phyloP scores from a whole-genome alignment of 2,329 filamentous ascomycete genomes.

The Cordyceps cicadae region DNA sequence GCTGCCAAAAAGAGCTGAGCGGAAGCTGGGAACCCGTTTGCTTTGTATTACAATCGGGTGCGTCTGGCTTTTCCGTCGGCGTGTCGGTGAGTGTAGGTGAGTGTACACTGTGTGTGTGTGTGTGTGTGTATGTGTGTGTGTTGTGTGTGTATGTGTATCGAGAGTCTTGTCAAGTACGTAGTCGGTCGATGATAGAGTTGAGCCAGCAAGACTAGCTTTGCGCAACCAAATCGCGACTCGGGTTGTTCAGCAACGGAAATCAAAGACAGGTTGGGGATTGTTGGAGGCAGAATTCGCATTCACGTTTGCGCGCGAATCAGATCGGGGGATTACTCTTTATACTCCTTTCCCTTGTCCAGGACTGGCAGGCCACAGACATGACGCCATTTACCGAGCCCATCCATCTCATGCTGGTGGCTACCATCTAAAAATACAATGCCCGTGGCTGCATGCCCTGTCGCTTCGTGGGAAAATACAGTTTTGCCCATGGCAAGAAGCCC shows the following conservation, averaged over 20 bases:
- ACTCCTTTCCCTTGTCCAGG: background rate
- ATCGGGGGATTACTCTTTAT: constrained; percentile 11
- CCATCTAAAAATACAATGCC: constrained; percentile 10
- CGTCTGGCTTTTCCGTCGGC: background rate
- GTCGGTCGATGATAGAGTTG: no score
- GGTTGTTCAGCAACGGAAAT: background rate
- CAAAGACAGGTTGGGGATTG: background rate
- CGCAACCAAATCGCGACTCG: background rate
- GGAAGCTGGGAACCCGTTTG: background rate
- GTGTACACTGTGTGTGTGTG: background rate
- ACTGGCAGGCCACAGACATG: background rate
- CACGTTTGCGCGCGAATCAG: constrained; percentile 8
- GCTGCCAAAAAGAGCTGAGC: background rate
- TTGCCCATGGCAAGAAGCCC: background rate
- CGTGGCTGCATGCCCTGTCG: background rate
- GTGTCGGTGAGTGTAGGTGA: background rate
- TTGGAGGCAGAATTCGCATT: background rate
- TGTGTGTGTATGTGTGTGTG: background rate
- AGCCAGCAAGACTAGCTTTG: background rate
- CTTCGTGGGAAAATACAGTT: background rate
- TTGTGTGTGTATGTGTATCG: background rate
- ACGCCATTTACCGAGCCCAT: background rate
- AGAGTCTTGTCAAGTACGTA: background rate
- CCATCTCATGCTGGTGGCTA: background rate
- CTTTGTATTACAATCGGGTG: background rate